A percentile compares a stretch with the other conserved stretches of the same genome.
phyloP scores from a whole-genome alignment of 352 stramenopile species.

The Elongisporangium anandrum region DNA sequence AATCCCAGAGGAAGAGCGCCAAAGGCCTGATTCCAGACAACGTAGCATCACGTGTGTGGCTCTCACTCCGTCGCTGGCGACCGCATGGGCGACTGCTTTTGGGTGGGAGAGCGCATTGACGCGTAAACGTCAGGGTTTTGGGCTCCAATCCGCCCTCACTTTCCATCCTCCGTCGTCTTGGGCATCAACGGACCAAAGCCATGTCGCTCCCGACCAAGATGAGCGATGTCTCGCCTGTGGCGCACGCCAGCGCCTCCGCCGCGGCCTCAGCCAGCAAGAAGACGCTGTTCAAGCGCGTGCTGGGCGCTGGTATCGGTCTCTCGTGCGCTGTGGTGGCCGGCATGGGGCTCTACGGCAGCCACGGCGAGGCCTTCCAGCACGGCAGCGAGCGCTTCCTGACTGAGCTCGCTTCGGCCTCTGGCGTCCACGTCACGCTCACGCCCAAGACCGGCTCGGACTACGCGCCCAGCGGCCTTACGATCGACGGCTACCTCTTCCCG shows the following conservation, averaged over 20 bases:
- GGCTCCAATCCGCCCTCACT: not conserved
- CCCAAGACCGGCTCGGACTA: constrained; percentile 2
- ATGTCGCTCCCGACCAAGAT: not conserved
- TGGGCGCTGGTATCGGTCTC: not conserved
- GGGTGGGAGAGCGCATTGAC: no score
- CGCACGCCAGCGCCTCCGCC: not conserved
- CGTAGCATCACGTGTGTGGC: no score
- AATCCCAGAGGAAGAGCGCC: no score
- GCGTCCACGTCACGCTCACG: constrained; percentile 11
- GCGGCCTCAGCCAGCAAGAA: not conserved
- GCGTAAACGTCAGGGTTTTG: no score
- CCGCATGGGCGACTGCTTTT: no score
- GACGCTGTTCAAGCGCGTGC: not conserved
- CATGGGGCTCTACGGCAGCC: constrained; percentile 3
- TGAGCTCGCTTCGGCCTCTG: constrained; percentile 1
- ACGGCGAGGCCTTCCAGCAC: constrained; percentile 9
- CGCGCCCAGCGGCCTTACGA: not conserved
- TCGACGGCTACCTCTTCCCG: constrained; percentile 9
- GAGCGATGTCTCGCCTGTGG: not conserved
- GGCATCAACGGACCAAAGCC: not conserved
- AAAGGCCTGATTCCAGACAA: no score
- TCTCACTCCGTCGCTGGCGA: no score
- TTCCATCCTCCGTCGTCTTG: not conserved
- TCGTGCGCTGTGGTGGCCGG: constrained; percentile 1
- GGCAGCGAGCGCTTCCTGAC: constrained; percentile 3